phyloP scores from a whole-genome alignment of 2,329 filamentous ascomycete species.

The Chalaropsis ovoidea region DNA sequence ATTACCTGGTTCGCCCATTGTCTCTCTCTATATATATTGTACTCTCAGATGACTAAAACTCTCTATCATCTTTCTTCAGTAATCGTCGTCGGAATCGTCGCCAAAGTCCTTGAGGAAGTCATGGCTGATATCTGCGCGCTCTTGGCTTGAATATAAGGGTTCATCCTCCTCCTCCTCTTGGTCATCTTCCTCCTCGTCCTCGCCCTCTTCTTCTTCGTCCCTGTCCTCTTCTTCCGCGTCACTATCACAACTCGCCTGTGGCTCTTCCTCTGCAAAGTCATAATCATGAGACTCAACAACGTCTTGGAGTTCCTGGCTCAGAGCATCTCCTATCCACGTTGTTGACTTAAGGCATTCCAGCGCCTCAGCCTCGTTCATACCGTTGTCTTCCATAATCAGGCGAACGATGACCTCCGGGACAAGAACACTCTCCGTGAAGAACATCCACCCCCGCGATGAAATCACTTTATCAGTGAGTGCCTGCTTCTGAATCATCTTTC shows the following conservation, averaged over 20 bases:
- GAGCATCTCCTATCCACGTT: constrained; percentile 53
- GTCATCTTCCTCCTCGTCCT: background rate
- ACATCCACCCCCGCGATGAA: constrained; percentile 53
- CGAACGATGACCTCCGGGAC: constrained; percentile 58
- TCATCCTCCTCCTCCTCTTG: background rate
- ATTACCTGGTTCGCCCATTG: no score
- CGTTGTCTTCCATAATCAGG: constrained; percentile 49
- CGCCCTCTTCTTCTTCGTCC: background rate
- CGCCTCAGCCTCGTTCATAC: constrained; percentile 36
- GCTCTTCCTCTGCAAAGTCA: constrained; percentile 29
- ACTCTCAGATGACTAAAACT: background rate
- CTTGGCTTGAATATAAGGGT: background rate
- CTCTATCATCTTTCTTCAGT: background rate
- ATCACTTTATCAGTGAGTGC: constrained; percentile 56
- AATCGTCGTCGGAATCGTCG: constrained; percentile 13
- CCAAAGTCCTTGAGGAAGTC: constrained; percentile 10
- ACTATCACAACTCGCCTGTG: constrained; percentile 1
- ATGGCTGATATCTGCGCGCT: constrained; percentile 10
- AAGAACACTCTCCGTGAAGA: constrained; percentile 63
- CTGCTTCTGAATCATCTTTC: constrained; percentile 48
- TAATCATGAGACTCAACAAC: constrained; percentile 25
- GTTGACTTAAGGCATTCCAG: constrained; percentile 55
- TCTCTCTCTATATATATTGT: background rate
- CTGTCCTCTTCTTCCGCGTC: constrained; percentile 11
- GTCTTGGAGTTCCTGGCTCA: constrained; percentile 52